These are phyloP conservation scores for Bryoerythrophyllum caledonicum DNA, from an alignment of 225 moss, liverwort and hornwort genomes.

Conservation along the genomic window DNA sequence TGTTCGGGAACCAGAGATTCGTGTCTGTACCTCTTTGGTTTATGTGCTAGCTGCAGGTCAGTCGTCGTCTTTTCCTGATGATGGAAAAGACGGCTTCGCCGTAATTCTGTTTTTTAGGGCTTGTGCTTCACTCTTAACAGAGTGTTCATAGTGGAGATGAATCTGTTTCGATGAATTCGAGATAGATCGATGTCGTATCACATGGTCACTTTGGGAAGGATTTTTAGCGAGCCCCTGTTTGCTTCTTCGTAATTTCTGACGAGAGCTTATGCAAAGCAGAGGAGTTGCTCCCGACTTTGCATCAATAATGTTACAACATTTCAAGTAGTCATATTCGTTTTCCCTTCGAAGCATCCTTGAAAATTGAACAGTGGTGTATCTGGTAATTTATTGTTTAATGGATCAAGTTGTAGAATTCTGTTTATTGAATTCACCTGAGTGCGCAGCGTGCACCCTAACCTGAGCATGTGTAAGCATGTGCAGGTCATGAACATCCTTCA, in stretches of 20 bases:
- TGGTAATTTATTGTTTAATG: neutral
- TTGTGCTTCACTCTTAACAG: neutral
- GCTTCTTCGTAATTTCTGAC: neutral
- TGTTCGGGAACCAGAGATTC: neutral
- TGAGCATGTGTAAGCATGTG: neutral
- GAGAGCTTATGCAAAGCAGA: neutral
- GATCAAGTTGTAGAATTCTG: neutral
- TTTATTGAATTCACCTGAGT: neutral
- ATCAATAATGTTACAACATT: neutral
- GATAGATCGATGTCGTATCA: neutral
- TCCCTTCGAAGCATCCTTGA: too few species aligned
- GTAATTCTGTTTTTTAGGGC: neutral
- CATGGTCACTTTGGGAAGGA: neutral
- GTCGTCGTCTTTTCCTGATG: neutral
- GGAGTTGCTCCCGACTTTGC: neutral
- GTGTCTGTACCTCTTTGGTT: neutral
- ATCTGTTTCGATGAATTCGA: neutral
- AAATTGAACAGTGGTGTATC: neutral
- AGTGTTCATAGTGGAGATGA: neutral
- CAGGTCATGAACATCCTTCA: constrained; percentile 82
- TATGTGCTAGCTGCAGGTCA: neutral
- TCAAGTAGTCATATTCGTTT: neutral
- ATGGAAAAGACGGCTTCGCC: neutral
- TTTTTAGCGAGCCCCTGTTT: neutral
- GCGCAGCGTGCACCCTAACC: neutral